A percentile compares a stretch with the other conserved stretches of the same genome.
Evolutionary conservation across 768 basidiomycete genomes (phyloP).

Genomic region (Auriscalpium orientale): DNA sequence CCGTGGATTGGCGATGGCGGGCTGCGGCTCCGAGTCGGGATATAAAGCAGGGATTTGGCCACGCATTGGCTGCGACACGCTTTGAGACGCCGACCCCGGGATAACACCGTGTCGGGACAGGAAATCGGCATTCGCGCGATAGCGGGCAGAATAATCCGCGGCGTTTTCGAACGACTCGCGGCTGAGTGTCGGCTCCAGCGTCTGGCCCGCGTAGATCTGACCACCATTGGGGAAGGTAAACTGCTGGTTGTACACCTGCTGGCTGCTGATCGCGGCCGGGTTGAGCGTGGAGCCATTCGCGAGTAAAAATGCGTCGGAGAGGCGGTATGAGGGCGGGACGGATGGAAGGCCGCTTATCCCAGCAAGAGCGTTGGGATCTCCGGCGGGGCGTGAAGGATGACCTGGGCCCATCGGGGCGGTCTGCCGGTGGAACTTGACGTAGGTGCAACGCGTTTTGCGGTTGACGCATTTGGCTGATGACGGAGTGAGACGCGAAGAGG

Average conservation of each 20-base stretch:
- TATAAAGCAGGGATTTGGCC: slow-evolving; percentile 2
- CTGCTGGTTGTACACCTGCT: slow-evolving; percentile 9
- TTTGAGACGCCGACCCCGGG: slow-evolving; percentile 10
- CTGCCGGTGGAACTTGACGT: slow-evolving; percentile 76
- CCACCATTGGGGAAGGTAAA: slow-evolving; percentile 9
- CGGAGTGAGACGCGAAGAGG: slow-evolving; percentile 3
- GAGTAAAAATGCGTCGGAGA: slow-evolving; percentile 13
- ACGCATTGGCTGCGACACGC: slow-evolving; percentile 1
- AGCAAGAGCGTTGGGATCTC: slow-evolving; percentile 1
- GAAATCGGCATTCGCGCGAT: slow-evolving; percentile 38
- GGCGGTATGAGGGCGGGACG: slow-evolving; percentile 5
- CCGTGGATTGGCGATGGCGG: background rate
- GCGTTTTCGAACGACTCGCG: slow-evolving; percentile 12
- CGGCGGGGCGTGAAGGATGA: slow-evolving; percentile 31
- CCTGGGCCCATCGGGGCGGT: slow-evolving; percentile 74
- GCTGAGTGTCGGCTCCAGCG: background rate
- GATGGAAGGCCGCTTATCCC: slow-evolving; percentile 5
- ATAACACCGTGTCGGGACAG: slow-evolving; percentile 29
- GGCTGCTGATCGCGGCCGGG: background rate
- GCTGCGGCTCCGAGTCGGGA: slow-evolving; percentile 7
- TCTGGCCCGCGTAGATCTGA: background rate
- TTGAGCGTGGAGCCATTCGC: background rate
- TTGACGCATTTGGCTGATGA: slow-evolving; percentile 62
- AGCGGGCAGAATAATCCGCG: slow-evolving; percentile 39
- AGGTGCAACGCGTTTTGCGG: slow-evolving; percentile 68